Conservation (phyloP, 2,329 filamentous ascomycete species). For the Didymellaceae sp. region DNA sequence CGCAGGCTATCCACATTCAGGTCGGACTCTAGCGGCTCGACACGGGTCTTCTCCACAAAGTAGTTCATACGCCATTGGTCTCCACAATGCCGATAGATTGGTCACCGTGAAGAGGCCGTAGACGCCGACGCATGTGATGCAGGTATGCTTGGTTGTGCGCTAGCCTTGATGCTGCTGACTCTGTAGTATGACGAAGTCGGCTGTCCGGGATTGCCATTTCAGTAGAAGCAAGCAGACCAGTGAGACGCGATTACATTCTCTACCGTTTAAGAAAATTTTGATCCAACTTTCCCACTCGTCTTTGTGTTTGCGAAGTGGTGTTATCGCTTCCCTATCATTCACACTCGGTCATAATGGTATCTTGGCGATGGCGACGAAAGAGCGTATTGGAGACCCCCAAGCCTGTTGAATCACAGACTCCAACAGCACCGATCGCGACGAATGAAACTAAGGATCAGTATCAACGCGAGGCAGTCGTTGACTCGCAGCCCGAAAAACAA, state of each 20-base stretch:
- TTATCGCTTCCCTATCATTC: too few relatives aligned
- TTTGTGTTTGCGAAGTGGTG: too few relatives aligned
- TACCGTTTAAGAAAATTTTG: too few relatives aligned
- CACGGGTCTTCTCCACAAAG: constrained; percentile 3
- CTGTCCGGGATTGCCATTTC: constrained; percentile 3
- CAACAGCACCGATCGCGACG: background rate
- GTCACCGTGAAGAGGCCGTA: constrained; percentile 21
- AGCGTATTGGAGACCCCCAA: constrained; percentile 14
- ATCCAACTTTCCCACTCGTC: too few relatives aligned
- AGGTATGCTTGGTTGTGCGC: constrained; percentile 3
- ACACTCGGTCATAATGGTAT: constrained; percentile 12
- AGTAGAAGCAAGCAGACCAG: constrained; percentile 1
- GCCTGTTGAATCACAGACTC: background rate
- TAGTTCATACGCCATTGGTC: constrained; percentile 30
- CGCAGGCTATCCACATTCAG: constrained; percentile 9
- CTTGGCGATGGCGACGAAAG: constrained; percentile 25
- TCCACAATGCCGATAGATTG: constrained; percentile 30
- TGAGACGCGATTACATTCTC: constrained; percentile 1
- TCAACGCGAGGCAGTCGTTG: constrained; percentile 11
- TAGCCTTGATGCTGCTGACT: constrained; percentile 3
- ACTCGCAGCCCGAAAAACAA: constrained; percentile 44
- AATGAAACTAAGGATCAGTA: constrained; percentile 13
- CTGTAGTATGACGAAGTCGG: constrained; percentile 11
- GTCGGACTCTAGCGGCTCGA: constrained; percentile 5
- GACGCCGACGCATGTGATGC: constrained; percentile 3